Conservation (phyloP, 306 rosid genomes). For the Cyamopsis tetragonoloba region DNA sequence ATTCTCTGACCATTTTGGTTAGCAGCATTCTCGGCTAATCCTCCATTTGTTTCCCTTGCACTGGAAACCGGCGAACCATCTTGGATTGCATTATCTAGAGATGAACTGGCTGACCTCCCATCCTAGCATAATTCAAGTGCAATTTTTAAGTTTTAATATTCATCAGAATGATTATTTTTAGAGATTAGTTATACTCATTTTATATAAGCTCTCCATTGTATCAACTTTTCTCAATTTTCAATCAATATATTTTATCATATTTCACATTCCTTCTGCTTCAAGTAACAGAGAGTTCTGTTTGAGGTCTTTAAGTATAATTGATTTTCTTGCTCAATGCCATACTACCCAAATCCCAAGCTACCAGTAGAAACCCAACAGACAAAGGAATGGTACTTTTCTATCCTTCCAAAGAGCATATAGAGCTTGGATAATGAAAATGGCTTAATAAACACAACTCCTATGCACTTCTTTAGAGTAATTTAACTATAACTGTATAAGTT, state of each 20-base stretch:
- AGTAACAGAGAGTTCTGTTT: not conserved
- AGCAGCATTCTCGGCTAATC: not conserved
- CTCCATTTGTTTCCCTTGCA: slow-evolving; percentile 32
- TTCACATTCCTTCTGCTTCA: not conserved
- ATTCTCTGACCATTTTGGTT: slow-evolving; percentile 26
- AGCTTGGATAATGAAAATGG: too few species aligned
- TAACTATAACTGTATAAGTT: too few species aligned
- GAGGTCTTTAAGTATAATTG: not conserved
- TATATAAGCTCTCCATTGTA: too few species aligned
- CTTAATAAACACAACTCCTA: not conserved
- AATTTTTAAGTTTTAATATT: not conserved
- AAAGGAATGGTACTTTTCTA: not conserved
- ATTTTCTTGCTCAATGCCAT: not conserved
- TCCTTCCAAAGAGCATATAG: not conserved
- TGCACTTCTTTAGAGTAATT: not conserved
- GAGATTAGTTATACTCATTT: too few species aligned
- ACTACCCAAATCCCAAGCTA: not conserved
- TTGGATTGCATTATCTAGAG: slow-evolving; percentile 20
- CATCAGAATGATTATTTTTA: not conserved
- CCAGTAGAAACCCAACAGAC: not conserved
- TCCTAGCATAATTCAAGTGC: slow-evolving; percentile 35
- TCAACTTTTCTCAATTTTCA: too few species aligned
- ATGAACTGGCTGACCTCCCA: slow-evolving; percentile 20
- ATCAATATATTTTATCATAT: not conserved
- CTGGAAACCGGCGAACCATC: slow-evolving; percentile 27